A percentile compares a stretch with the other conserved stretches of the same genome.
Conservation (phyloP, 176 grass and related monocot genomes). For the Stipa capillata region DNA sequence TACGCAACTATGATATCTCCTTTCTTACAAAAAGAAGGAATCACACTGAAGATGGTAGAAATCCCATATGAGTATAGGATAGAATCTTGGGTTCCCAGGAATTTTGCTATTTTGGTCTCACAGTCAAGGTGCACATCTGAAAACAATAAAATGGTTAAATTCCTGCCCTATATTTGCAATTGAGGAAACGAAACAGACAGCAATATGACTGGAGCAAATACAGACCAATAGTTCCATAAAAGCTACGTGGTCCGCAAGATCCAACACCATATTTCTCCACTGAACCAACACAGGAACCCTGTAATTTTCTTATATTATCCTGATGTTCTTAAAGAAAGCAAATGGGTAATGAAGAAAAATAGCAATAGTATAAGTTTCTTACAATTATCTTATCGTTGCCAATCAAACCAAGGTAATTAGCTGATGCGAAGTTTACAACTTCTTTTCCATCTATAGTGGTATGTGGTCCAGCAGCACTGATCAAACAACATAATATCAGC, state of each 20-base stretch:
- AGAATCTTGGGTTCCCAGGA: conserved; percentile 48
- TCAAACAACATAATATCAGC: conserved; percentile 4
- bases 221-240: conserved; percentile 52
- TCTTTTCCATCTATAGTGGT: conserved; percentile 46
- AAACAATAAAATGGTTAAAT: neutral
- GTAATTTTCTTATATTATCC: neutral
- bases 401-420: conserved; percentile 58
- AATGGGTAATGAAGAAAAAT: neutral
- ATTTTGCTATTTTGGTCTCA: conserved; percentile 53
- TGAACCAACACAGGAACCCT: conserved; percentile 45
- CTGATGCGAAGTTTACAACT: conserved; percentile 53
- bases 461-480: conserved; percentile 47
- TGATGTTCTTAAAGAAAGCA: neutral
- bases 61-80: conserved; percentile 57
- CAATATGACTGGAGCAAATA: neutral
- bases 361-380: neutral
- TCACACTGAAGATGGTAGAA: conserved; percentile 59
- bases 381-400: conserved; percentile 56
- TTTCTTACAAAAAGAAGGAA: conserved; percentile 57
- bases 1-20: conserved; percentile 48
- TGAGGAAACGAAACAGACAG: neutral
- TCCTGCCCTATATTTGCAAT: neutral
- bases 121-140: conserved; percentile 63
- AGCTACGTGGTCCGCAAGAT: conserved; percentile 52
- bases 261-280: conserved; percentile 67